Conservation (phyloP, 352 stramenopile species). For the Pythium folliculosum region DNA sequence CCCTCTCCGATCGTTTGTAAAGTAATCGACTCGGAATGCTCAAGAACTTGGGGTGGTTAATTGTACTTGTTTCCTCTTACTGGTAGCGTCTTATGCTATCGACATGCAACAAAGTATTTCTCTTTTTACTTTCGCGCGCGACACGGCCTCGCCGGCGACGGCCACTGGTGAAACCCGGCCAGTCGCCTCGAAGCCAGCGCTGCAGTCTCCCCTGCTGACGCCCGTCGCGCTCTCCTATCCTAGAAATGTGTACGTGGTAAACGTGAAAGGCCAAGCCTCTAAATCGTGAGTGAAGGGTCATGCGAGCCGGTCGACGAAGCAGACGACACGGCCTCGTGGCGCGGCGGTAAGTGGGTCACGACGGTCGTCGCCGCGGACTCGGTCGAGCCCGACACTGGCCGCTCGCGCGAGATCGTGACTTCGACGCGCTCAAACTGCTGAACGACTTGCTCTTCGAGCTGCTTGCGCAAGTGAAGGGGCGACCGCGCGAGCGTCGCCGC, state of each 20-base stretch:
- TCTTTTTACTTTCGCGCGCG: constrained; percentile 7
- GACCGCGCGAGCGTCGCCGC: constrained; percentile 24
- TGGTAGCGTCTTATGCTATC: constrained; percentile 22
- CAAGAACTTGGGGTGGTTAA: constrained; percentile 17
- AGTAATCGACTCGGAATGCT: not conserved
- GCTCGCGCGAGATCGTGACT: constrained; percentile 78
- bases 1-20: not conserved
- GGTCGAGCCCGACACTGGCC: constrained; percentile 33
- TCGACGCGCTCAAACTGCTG: constrained; percentile 79
- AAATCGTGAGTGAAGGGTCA: constrained; percentile 31
- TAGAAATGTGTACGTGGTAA: constrained; percentile 16
- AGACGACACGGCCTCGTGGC: constrained; percentile 27
- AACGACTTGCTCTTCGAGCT: constrained; percentile 62
- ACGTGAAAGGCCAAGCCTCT: constrained; percentile 21
- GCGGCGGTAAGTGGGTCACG: constrained; percentile 24
- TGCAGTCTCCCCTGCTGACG: not conserved
- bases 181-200: not conserved
- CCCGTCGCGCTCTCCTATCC: constrained; percentile 13
- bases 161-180: no score
- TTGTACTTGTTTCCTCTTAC: constrained; percentile 34
- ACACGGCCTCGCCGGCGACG: not conserved
- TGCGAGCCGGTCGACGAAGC: constrained; percentile 24
- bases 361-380: constrained; percentile 12
- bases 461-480: constrained; percentile 60
- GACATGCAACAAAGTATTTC: constrained; percentile 27